phyloP scores from a whole-genome alignment of 176 grass and related monocot species.

The Aechmea fasciata region DNA sequence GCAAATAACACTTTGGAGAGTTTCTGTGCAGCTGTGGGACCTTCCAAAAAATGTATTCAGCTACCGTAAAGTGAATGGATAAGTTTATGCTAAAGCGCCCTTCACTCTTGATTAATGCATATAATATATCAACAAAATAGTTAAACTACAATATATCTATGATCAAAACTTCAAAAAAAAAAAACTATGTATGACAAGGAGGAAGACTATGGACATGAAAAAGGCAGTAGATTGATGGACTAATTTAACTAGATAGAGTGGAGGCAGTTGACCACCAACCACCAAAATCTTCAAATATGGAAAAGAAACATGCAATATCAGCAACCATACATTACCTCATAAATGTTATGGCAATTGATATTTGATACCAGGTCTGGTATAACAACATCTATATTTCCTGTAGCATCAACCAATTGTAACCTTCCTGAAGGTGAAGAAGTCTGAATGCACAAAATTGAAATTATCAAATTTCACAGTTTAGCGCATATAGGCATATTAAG shows the following conservation, averaged over 20 bases:
- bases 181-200: too few species aligned
- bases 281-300: neutral
- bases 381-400: constrained; percentile 53
- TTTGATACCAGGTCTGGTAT: constrained; percentile 58
- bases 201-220: too few species aligned
- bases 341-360: constrained; percentile 40
- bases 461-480: constrained; percentile 1
- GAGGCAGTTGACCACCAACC: constrained; percentile 2
- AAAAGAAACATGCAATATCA: constrained; percentile 5
- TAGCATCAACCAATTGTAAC: constrained; percentile 81
- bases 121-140: too few species aligned
- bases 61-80: too few species aligned
- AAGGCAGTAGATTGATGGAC: too few species aligned
- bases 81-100: too few species aligned
- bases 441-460: constrained; percentile 41
- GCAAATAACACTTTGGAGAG: too few species aligned
- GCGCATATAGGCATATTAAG: neutral
- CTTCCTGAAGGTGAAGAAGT: constrained; percentile 46
- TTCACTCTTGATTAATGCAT: too few species aligned
- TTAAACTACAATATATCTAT: too few species aligned
- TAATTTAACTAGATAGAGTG: constrained; percentile 1
- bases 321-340: constrained; percentile 48
- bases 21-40: too few species aligned
- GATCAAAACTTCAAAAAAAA: neutral
- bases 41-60: too few species aligned